These are phyloP conservation scores for Cystobasidium sp. DNA, from an alignment of 1,284 basidiomycete genomes.

Conservation along the genomic window DNA sequence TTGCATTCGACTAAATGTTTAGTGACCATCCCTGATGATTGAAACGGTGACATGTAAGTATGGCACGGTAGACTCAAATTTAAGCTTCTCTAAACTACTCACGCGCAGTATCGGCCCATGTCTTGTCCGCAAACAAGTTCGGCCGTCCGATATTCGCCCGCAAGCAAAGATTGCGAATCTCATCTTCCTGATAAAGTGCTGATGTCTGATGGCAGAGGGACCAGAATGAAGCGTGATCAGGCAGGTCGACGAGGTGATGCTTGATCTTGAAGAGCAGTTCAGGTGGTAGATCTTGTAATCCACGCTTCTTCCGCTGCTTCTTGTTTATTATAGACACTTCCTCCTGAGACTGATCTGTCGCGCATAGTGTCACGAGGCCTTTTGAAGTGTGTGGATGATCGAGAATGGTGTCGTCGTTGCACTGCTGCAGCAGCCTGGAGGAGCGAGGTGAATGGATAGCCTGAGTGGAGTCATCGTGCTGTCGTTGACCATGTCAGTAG, in stretches of 20 bases:
- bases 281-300: slow-evolving; percentile 22
- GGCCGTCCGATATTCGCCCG: slow-evolving; percentile 20
- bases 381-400: not conserved
- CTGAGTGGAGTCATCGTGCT: slow-evolving; percentile 5
- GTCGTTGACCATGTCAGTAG: not conserved
- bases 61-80: not conserved
- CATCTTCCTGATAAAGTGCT: slow-evolving; percentile 15
- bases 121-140: slow-evolving; percentile 6
- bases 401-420: not conserved
- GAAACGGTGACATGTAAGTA: not conserved
- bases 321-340: not conserved
- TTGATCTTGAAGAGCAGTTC: slow-evolving; percentile 38
- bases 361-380: not conserved
- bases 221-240: slow-evolving; percentile 20
- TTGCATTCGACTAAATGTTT: slow-evolving; percentile 12
- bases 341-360: not conserved
- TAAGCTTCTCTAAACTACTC: not conserved
- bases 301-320: not conserved
- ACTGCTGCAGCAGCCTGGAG: not conserved
- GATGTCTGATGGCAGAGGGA: slow-evolving; percentile 17
- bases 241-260: slow-evolving; percentile 19
- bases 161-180: slow-evolving; percentile 24
- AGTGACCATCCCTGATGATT: slow-evolving; percentile 6
- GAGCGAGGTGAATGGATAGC: not conserved
- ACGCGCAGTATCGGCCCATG: slow-evolving; percentile 23